Base-by-base conservation (phyloP, 1,139 yeast genomes). In the Candida albicans region DNA sequence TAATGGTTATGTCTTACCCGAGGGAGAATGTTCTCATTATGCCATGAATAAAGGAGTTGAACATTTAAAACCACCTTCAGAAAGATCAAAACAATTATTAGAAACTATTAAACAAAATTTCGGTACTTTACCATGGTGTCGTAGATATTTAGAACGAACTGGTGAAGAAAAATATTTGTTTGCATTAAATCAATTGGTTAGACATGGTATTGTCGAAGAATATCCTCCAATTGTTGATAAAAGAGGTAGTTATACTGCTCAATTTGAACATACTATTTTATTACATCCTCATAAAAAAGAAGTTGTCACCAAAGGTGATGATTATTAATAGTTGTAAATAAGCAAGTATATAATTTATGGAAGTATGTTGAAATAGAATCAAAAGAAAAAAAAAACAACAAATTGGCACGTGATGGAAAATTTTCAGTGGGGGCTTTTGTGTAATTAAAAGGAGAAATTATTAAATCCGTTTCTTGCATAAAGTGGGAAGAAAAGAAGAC, bases 41-140 rank as follows among this genome's bases (percentile, higher is more conserved):
- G 91, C 96, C 31, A 70, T 81, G 56, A 79, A 75, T 54, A 63
- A 67, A 27, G 83, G 77, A 41, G 73, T 61, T 66, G 59, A 59
- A 32, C 71, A 68, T 52, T 49, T 64, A 22, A 62, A 56, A 40
- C 73, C 81, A 8, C 77, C 87, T 2, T 69, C 84, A 39, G 82
- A 81, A 48, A 75, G 83, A 50, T 91, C 96, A 12, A 82, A 80
- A 61, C 70, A 76, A 34, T 73, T 93, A 52, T 68, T 88, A 50
- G 68, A 73, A 41, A 76, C 81, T 14, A 93, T 93, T 57, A 84
- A 89, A 61, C 74, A 77, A 48, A 81, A 86, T 56, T 93, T 93
- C 60, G 97, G 98, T 36, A 89, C 98, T 1, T 75, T 93, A 55
- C 99, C 99, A 6, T 93, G 93, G 81, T 93, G 99, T 69, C 84